phyloP scores from a whole-genome alignment of 2,329 filamentous ascomycete species.

The Stemphylium beticola region DNA sequence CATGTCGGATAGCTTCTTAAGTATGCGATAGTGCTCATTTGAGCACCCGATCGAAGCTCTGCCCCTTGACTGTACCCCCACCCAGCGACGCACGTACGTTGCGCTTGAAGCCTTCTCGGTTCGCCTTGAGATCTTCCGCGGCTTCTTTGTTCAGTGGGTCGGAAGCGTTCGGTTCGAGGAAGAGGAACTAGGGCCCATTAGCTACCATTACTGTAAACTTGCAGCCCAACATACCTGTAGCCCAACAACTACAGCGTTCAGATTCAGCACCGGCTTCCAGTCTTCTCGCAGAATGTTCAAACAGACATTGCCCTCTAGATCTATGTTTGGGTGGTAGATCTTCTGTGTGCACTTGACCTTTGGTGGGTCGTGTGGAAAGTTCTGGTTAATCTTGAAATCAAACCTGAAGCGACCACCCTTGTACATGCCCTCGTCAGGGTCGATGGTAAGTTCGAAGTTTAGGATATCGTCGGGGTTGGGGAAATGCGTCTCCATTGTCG shows the following conservation, averaged over 20 bases:
- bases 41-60: slow-evolving; percentile 78
- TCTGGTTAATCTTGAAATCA: slow-evolving; percentile 88
- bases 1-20: neutral
- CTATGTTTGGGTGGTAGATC: slow-evolving; percentile 99
- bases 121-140: slow-evolving; percentile 85
- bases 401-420: slow-evolving; percentile 87
- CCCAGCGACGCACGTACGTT: slow-evolving; percentile 86
- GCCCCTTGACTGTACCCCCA: slow-evolving; percentile 76
- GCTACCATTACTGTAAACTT: neutral
- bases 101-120: slow-evolving; percentile 86
- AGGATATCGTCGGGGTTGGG: slow-evolving; percentile 84
- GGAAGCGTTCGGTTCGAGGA: slow-evolving; percentile 95
- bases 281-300: slow-evolving; percentile 96
- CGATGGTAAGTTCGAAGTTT: slow-evolving; percentile 81
- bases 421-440: slow-evolving; percentile 88
- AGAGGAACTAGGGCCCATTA: slow-evolving; percentile 73
- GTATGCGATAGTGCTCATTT: slow-evolving; percentile 56
- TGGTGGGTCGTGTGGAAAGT: slow-evolving; percentile 95
- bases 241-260: slow-evolving; percentile 96
- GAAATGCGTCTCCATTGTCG: slow-evolving; percentile 82
- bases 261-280: slow-evolving; percentile 97
- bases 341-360: slow-evolving; percentile 98
- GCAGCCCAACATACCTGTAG: slow-evolving; percentile 68
- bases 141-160: slow-evolving; percentile 99
- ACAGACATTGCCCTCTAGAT: slow-evolving; percentile 96